Base-by-base conservation (phyloP, 176 grass and related monocot genomes). In the Miscanthus lutarioriparius region DNA sequence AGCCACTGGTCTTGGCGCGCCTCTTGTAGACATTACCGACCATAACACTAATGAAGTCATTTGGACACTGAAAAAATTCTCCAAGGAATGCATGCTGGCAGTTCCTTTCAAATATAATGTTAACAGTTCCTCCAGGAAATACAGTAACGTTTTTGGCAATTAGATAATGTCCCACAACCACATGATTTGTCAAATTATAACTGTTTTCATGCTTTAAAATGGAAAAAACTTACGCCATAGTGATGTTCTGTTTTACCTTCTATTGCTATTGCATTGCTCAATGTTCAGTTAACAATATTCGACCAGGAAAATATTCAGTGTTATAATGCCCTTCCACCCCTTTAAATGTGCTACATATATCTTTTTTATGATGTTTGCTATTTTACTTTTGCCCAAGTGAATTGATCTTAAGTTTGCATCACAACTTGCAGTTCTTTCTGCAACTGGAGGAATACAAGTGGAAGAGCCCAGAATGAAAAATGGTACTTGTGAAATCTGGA, bases 371-470 rank as follows among this genome's bases (percentile, higher is more conserved):
- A 81, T 86, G 40, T 23, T 43, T 84, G 10, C 25, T 49, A 69
- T 61, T 62, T 38, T 22, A 23, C 7, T 11, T 72, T 16, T 82
- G 0, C 47, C 25, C 45, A 67, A 59, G 7, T 63, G 16, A 36
- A 30, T 61, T 69, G 19, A 76, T 76, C 53, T 53, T 69, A 59
- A 36, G 2, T 17, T 45, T 90, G 27, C 84, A 12, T 47, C 67
- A 17, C n/a, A 80, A 83, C 88, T 67, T 87, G 64, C 85, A 97
- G 95, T 97, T 87, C 95, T 97, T 74, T 97, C 95, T 72, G 95
- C 95, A 59, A 83, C 95, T 48, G 95, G 95, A 80, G 95, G 95
- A 87, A 91, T 97, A 89, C 83, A 91, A 87, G 90, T 97, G 1
- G 88, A 95, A 74, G 39, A 76, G 33, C 67, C 66, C 12, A 86